Percentiles rank a stretch among this genome's conserved stretches.
Evolutionary conservation across 1,284 basidiomycete genomes (phyloP).

Genomic region (Ustilago tritici): DNA sequence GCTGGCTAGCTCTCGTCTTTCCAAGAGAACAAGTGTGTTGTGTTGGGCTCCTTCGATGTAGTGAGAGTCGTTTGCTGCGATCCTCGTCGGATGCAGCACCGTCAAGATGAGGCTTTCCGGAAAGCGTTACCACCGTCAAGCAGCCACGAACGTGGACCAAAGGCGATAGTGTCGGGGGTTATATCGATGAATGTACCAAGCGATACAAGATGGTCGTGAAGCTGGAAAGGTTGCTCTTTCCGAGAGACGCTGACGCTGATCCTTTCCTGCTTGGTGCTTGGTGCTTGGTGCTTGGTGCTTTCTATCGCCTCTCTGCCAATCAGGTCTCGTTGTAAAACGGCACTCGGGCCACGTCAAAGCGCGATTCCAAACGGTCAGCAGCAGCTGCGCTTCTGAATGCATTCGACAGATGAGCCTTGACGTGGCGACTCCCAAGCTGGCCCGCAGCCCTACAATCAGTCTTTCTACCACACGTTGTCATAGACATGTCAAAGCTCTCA

Average conservation of each 20-base stretch:
- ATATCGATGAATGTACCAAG: not conserved
- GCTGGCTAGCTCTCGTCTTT: not conserved
- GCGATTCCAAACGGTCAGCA: conserved; percentile 2
- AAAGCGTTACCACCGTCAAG: not conserved
- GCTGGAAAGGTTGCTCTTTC: not conserved
- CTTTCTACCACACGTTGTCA: too few relatives aligned
- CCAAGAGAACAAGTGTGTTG: not conserved
- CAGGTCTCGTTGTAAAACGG: conserved; percentile 8
- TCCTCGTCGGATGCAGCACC: not conserved
- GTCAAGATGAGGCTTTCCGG: not conserved
- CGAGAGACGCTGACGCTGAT: not conserved
- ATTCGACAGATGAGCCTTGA: conserved; percentile 10
- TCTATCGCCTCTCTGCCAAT: not conserved
- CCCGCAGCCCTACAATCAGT: not conserved
- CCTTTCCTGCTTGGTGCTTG: not conserved
- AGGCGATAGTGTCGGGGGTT: not conserved
- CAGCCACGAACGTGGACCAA: not conserved
- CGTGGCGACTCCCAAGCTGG: conserved; percentile 19
- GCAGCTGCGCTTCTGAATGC: not conserved
- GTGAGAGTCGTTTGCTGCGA: not conserved
- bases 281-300: not conserved
- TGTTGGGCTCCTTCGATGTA: not conserved
- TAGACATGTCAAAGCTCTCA: not conserved
- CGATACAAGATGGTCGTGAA: not conserved
- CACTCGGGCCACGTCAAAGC: conserved; percentile 26